A percentile compares a stretch with the other conserved stretches of the same genome.
Evolutionary conservation across 2,329 filamentous ascomycete species (phyloP).

Genomic region (Xylaria sp.): DNA sequence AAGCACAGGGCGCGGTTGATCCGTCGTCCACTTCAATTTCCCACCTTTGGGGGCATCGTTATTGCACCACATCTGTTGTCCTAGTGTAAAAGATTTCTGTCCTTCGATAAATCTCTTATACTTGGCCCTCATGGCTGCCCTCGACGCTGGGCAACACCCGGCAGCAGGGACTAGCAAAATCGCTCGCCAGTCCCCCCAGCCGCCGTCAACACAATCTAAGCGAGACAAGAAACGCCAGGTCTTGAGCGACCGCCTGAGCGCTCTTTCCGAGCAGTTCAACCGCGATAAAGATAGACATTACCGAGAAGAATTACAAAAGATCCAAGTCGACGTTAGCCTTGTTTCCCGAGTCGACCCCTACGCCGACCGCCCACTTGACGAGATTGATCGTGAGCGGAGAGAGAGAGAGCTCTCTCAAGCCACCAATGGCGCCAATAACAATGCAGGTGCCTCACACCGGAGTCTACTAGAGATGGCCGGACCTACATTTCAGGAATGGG

Average conservation of each 20-base stretch:
- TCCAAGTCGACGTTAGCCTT: constrained; percentile 60
- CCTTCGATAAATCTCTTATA: background rate
- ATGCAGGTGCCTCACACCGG: constrained; percentile 46
- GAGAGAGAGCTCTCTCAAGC: constrained; percentile 45
- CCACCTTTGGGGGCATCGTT: background rate
- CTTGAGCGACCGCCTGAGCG: constrained; percentile 77
- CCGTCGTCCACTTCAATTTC: background rate
- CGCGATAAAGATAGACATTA: constrained; percentile 84
- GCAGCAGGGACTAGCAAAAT: constrained; percentile 26
- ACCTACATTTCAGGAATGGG: constrained; percentile 82
- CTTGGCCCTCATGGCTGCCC: constrained; percentile 28
- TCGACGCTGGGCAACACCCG: constrained; percentile 29
- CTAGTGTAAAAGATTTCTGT: background rate
- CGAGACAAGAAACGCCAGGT: constrained; percentile 86
- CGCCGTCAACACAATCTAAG: constrained; percentile 34
- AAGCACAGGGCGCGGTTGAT: background rate
- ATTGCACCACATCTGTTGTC: background rate
- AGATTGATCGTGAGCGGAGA: constrained; percentile 48
- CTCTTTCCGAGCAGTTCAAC: constrained; percentile 78
- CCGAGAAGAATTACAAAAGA: constrained; percentile 84
- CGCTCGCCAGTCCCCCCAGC: constrained; percentile 33
- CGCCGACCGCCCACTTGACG: constrained; percentile 54
- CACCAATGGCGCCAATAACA: constrained; percentile 45
- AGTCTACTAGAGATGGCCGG: constrained; percentile 77
- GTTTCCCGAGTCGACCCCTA: constrained; percentile 33